A percentile compares a stretch with the other conserved stretches of the same genome.
phyloP scores from a whole-genome alignment of 2,329 filamentous ascomycete genomes.

The Lecanicillium sp. region DNA sequence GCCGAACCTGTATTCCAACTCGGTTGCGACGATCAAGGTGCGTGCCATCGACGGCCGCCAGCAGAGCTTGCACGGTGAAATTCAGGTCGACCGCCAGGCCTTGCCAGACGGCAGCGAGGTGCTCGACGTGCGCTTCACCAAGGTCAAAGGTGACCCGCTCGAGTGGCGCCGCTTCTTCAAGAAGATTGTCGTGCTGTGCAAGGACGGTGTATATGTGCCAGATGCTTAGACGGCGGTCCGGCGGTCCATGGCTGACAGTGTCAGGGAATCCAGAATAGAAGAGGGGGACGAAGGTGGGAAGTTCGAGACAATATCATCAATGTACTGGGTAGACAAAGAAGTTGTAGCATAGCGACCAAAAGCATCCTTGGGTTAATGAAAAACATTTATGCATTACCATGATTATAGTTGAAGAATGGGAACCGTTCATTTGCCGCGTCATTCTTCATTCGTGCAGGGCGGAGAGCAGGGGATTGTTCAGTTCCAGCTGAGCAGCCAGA shows the following conservation, averaged over 20 bases:
- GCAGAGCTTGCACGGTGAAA: conserved; percentile 68
- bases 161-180: conserved; percentile 98
- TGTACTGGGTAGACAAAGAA: conserved; percentile 9
- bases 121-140: conserved; percentile 84
- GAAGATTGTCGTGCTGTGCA: conserved; percentile 81
- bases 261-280: background rate
- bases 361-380: conserved; percentile 4
- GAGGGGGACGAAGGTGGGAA: background rate
- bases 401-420: background rate
- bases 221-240: conserved; percentile 29
- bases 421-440: background rate
- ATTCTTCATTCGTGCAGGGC: conserved; percentile 7
- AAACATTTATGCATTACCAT: conserved; percentile 1
- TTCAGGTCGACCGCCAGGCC: conserved; percentile 62
- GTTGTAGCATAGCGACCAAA: conserved; percentile 8
- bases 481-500: conserved; percentile 26
- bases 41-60: conserved; percentile 66
- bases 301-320: conserved; percentile 10
- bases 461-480: conserved; percentile 11
- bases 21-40: conserved; percentile 61
- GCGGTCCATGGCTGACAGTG: conserved; percentile 1
- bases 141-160: conserved; percentile 89
- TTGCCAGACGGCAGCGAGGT: conserved; percentile 55
- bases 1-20: conserved; percentile 46
- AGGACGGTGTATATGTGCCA: conserved; percentile 67